Base-by-base conservation (phyloP, 2,329 filamentous ascomycete species). In the Plectosphaerella plurivora region DNA sequence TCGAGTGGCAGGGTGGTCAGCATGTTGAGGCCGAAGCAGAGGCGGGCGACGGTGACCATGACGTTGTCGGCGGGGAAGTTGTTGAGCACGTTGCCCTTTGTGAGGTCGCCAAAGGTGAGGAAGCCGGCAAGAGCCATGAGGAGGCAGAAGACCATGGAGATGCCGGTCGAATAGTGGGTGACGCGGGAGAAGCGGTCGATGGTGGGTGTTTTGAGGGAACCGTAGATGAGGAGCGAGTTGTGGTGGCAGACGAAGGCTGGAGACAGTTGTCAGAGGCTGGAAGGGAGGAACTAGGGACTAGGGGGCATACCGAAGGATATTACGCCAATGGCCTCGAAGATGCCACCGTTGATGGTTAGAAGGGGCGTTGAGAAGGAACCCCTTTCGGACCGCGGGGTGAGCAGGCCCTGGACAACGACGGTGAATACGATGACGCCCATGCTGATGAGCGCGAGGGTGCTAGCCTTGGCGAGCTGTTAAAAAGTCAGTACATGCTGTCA, bases 21-120 rank as follows among this genome's bases (percentile, higher is more conserved):
- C 94, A 99, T 99, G 77, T 99, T 99, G 59, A 99, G 81, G 2
- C 94, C 94, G 66, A 99, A 97, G 72, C 91, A 97, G 49, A 99
- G 80, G 50, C 94, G 87, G 20, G 94, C 94, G 53, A 99, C 80
- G 70, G 97, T 97, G 65, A 97, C 91, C 83, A 97, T 87, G 61
- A 87, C 79, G 70, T 96, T 97, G 71, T 95, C 85, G 18, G 85
- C 78, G 2, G 92, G 89, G 65, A 99, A 97, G 73, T 99, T 99
- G 77, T 99, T 99, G 62, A 99, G 84, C 50, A 99, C 91, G 68
- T 99, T 99, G 65, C 94, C 94, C 60, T 91, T 78, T 4, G 94
- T 99, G 63, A 86, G 84, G 71, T 93, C 89, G 57, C 94, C 93
- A 65, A 99, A 99, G 16, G 88, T 92, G 44, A 99, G 79, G 72